Conservation (phyloP, 306 rosid genomes). For the Cicer yamashitae region DNA sequence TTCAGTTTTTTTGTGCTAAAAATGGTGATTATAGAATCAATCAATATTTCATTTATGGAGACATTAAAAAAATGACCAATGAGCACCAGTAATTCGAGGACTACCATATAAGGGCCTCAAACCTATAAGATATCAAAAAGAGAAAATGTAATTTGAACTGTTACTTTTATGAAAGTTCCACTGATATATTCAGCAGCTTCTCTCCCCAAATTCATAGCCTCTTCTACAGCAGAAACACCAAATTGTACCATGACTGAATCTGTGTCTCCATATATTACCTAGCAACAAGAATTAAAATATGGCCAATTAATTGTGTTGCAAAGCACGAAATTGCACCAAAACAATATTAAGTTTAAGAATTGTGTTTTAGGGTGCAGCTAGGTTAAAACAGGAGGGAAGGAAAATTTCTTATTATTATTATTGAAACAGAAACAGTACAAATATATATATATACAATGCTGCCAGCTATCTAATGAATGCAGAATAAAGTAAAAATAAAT, state of each 20-base stretch:
- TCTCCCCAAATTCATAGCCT: constrained; percentile 87
- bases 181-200: constrained; percentile 95
- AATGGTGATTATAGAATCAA: too few relatives aligned
- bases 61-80: too few relatives aligned
- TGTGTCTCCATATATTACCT: constrained; percentile 97
- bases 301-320: constrained; percentile 26
- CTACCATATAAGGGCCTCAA: constrained; percentile 17
- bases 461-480: too few relatives aligned
- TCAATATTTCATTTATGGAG: too few relatives aligned
- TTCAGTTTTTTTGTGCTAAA: too few relatives aligned
- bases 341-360: constrained; percentile 17
- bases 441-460: too few relatives aligned
- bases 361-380: too few relatives aligned
- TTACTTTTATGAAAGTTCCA: constrained; percentile 78
- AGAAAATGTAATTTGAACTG: constrained; percentile 20
- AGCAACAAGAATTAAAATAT: constrained; percentile 40
- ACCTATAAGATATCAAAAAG: constrained; percentile 20
- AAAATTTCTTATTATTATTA: too few relatives aligned
- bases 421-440: too few relatives aligned
- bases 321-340: constrained; percentile 10
- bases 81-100: background rate
- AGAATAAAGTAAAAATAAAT: too few relatives aligned
- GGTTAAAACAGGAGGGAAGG: too few relatives aligned
- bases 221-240: constrained; percentile 80
- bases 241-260: constrained; percentile 99